Conservation (phyloP, 805 yeast species). For the Saccharomycopsis capsularis region DNA sequence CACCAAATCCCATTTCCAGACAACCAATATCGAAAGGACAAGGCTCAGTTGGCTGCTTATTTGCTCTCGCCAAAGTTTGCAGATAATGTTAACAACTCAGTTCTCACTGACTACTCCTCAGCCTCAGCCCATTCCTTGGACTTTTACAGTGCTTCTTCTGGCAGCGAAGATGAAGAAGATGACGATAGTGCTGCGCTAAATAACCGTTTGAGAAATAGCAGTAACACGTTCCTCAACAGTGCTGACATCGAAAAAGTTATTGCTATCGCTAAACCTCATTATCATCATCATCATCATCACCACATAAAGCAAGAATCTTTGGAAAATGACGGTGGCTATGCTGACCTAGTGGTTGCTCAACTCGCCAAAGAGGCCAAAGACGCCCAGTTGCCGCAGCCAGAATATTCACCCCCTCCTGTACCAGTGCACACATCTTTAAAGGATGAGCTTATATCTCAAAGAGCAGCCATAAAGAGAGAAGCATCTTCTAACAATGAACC, state of each 20-base stretch:
- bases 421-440: background rate
- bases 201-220: too few species aligned
- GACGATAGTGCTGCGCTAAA: too few species aligned
- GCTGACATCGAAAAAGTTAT: too few species aligned
- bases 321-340: background rate
- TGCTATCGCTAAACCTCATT: too few species aligned
- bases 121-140: slow-evolving; percentile 11
- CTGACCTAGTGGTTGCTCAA: background rate
- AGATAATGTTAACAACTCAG: slow-evolving; percentile 7
- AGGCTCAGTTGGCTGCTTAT: too few species aligned
- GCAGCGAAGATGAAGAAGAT: slow-evolving; percentile 6
- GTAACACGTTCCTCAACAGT: too few species aligned
- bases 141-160: slow-evolving; percentile 14
- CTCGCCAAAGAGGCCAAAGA: background rate
- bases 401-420: slow-evolving; percentile 2
- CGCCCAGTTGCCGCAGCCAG: background rate
- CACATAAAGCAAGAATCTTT: background rate
- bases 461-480: background rate
- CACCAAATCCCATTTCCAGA: too few species aligned
- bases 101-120: slow-evolving; percentile 13
- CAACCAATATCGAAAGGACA: too few species aligned
- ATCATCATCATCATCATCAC: too few species aligned
- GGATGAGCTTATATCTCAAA: too few species aligned
- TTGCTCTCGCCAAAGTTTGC: background rate
- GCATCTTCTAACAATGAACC: background rate